These are phyloP conservation scores for Rhododendron mucronatum DNA, from an alignment of 148 eudicot genomes.

Conservation along the genomic window DNA sequence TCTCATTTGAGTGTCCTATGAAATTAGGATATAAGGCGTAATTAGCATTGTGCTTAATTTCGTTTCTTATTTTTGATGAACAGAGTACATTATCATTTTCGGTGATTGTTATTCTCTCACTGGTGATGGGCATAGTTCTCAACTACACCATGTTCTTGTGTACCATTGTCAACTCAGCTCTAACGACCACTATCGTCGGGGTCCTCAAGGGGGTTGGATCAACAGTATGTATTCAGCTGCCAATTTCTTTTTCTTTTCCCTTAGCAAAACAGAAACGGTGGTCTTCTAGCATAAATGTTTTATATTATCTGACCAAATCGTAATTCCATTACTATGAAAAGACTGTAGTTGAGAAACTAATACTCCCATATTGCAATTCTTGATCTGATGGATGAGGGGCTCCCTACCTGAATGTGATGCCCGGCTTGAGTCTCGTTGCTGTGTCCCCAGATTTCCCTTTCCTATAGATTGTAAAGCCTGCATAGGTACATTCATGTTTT, in stretches of 20 bases:
- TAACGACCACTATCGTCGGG: constrained; percentile 93
- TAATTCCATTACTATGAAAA: not conserved
- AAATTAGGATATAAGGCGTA: not conserved
- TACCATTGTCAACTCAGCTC: constrained; percentile 92
- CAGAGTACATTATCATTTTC: constrained; percentile 77
- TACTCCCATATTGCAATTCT: not conserved
- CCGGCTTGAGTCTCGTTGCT: not conserved
- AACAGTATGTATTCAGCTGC: constrained; percentile 48
- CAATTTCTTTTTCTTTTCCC: not conserved
- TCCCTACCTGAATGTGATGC: not conserved
- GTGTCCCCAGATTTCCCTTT: not conserved
- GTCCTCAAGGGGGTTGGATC: constrained; percentile 98
- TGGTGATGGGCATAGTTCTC: constrained; percentile 92
- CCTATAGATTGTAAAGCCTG: not conserved
- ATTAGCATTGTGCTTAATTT: not conserved
- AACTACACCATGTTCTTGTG: constrained; percentile 99
- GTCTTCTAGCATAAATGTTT: not conserved
- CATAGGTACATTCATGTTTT: not conserved
- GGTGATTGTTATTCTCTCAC: constrained; percentile 56
- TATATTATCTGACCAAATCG: not conserved
- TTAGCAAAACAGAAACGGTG: not conserved
- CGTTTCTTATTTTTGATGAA: constrained; percentile 20
- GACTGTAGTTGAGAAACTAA: not conserved
- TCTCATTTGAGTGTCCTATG: not conserved
- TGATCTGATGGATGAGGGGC: not conserved